These are phyloP conservation scores for Yarrowia porcina DNA, from an alignment of 805 yeast species.

Conservation along the genomic window DNA sequence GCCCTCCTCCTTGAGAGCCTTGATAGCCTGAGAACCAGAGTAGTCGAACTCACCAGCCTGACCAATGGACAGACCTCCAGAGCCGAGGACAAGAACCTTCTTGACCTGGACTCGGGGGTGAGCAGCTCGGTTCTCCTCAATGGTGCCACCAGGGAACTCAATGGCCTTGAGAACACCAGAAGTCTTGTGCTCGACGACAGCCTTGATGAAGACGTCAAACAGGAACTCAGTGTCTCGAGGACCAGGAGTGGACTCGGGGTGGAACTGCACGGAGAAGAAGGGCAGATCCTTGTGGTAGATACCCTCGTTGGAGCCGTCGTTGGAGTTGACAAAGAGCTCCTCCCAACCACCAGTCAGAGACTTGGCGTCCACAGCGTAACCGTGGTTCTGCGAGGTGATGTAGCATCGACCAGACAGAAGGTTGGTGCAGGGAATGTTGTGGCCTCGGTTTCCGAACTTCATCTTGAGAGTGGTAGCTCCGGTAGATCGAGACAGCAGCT, in stretches of 20 bases:
- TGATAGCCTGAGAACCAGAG: slow-evolving; percentile 98
- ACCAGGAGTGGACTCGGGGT: slow-evolving; percentile 99
- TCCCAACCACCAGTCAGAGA: slow-evolving; percentile 81
- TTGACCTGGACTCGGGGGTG: slow-evolving; percentile 80
- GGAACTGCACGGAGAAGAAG: slow-evolving; percentile 96
- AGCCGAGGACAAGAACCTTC: slow-evolving; percentile 91
- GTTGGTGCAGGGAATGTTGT: slow-evolving; percentile 93
- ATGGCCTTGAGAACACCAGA: slow-evolving; percentile 61
- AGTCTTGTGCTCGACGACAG: slow-evolving; percentile 58
- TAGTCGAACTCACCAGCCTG: slow-evolving; percentile 99
- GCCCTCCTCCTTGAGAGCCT: slow-evolving; percentile 97
- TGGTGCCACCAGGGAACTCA: slow-evolving; percentile 83
- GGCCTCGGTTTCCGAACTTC: slow-evolving; percentile 99
- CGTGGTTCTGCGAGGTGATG: slow-evolving; percentile 98
- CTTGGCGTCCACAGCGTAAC: slow-evolving; percentile 87
- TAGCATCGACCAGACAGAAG: slow-evolving; percentile 91
- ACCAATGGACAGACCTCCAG: slow-evolving; percentile 97
- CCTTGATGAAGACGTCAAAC: slow-evolving; percentile 84
- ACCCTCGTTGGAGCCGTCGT: slow-evolving; percentile 98
- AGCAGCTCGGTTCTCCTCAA: slow-evolving; percentile 68
- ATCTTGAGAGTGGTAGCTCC: slow-evolving; percentile 91
- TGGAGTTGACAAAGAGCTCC: slow-evolving; percentile 91
- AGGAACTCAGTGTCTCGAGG: slow-evolving; percentile 98
- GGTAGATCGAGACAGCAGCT: slow-evolving; percentile 87
- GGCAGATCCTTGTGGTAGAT: slow-evolving; percentile 86